A percentile compares a stretch with the other conserved stretches of the same genome.
Evolutionary conservation across 257 asterid genomes (phyloP).

Genomic region (Forsythia viridissima): DNA sequence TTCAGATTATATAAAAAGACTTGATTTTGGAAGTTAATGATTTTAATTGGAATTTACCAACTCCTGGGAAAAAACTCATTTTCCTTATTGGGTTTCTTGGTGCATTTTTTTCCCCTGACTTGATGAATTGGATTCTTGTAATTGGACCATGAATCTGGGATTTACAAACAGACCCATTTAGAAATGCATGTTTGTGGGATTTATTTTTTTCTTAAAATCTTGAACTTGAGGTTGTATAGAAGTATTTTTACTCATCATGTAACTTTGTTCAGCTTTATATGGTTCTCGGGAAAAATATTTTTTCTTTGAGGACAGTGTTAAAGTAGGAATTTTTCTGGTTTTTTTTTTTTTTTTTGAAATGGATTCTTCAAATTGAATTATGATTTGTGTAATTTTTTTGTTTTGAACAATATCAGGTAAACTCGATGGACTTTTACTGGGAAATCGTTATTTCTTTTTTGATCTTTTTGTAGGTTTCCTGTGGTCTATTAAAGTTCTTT

Average conservation of each 20-base stretch:
- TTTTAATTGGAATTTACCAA: not conserved
- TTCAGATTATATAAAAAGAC: no score
- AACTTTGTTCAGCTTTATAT: not conserved
- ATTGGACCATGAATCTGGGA: not conserved
- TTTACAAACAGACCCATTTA: not conserved
- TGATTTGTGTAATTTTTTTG: not conserved
- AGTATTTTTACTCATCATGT: not conserved
- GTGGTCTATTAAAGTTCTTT: not conserved
- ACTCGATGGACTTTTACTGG: not conserved
- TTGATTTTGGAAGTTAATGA: not conserved
- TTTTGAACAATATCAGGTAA: not conserved
- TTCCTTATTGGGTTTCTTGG: not conserved
- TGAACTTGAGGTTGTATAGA: not conserved
- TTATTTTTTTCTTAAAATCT: not conserved
- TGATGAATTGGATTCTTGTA: not conserved
- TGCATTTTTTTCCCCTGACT: not conserved
- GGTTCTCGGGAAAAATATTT: not conserved
- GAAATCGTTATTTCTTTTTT: not conserved
- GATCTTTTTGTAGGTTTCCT: not conserved
- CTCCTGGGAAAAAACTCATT: not conserved
- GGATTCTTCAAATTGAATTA: not conserved
- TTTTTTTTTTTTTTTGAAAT: not conserved
- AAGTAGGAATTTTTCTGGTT: not conserved
- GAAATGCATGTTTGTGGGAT: not conserved
- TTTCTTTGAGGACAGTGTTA: not conserved